Base-by-base conservation (phyloP, 1,284 basidiomycete species). In the Rhodotorula sp. region DNA sequence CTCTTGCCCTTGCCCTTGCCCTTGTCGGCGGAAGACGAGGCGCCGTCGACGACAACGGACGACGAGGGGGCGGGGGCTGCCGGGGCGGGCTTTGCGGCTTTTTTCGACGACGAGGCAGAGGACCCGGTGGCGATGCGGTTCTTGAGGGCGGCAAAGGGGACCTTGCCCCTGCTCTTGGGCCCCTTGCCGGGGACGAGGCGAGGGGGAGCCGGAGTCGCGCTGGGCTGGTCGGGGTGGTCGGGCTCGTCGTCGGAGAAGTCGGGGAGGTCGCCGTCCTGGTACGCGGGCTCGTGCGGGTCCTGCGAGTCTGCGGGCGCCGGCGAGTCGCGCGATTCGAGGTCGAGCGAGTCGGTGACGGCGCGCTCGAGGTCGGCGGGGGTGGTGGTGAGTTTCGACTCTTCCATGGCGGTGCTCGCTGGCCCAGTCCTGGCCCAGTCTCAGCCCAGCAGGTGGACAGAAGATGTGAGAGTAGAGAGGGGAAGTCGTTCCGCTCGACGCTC, bases 221-320 rank as follows among this genome's bases (percentile, higher is more conserved):
- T 27, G 27, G 53, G n/a, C 3, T 41, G 23, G 1, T 23, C 55
- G 23, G 58, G 23, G 19, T 27, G 19, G 1, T 66, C 50, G 0
- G 34, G 21, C n/a, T 72, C 71, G 25, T 42, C 49, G 66, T 73
- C 74, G 25, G 63, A 66, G 61, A 75, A 75, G 14, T 75, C 74
- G 52, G 74, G 74, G 9, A 75, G 54, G 48, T 74, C 65, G 2
- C 73, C 73, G 46, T 74, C 70, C 44, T 27, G 41, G 70, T 72
- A 71, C 21, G 27, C 48, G 8, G 42, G 48, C 0, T 62, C 50
- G 4, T 25, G 45, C 34, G 55, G 21, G 8, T 57, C 60, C 5
- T 25, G 57, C 27, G 44, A 9, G 13, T 46, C 45, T 2, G 61
- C 34, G n/a, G 9, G 17, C 7, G 45, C n/a, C 34, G 53, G 7